These are phyloP conservation scores for Canna indica DNA, from an alignment of 176 grass and related monocot species.

Conservation along the genomic window DNA sequence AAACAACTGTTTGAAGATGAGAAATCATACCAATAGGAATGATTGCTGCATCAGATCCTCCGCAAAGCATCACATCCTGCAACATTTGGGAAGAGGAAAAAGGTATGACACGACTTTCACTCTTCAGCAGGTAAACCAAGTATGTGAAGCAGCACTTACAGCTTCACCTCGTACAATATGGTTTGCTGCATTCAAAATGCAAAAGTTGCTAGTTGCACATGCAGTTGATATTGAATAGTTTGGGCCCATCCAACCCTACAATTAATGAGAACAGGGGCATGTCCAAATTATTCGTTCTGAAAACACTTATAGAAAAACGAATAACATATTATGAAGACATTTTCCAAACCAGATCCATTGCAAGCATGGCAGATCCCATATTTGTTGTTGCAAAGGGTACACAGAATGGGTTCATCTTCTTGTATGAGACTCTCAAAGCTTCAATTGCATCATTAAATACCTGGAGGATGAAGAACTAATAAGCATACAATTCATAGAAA, in stretches of 20 bases:
- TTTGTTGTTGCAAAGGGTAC: slow-evolving; percentile 99
- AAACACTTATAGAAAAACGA: slow-evolving; percentile 15
- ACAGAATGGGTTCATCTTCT: slow-evolving; percentile 99
- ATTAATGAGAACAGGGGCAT: not conserved
- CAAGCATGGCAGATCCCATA: slow-evolving; percentile 98
- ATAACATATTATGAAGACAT: not conserved
- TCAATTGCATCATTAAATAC: slow-evolving; percentile 99
- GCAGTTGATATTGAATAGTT: slow-evolving; percentile 99
- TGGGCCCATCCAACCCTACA: slow-evolving; percentile 97
- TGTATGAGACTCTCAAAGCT: slow-evolving; percentile 95
- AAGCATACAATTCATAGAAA: slow-evolving; percentile 22
- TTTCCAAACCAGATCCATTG: slow-evolving; percentile 85
- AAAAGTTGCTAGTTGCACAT: slow-evolving; percentile 99
- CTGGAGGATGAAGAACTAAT: slow-evolving; percentile 34
- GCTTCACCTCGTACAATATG: slow-evolving; percentile 98
- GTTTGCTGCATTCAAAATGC: slow-evolving; percentile 96
- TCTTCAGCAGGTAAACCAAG: not conserved
- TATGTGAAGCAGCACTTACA: slow-evolving; percentile 38
- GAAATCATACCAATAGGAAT: slow-evolving; percentile 71
- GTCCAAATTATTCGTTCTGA: not conserved
- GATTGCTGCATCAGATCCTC: slow-evolving; percentile 92
- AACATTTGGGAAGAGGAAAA: slow-evolving; percentile 17
- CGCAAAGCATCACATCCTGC: slow-evolving; percentile 97
- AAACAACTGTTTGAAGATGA: slow-evolving; percentile 1
- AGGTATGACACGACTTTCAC: slow-evolving; percentile 9